Evolutionary conservation across 78 protist species (phyloP), one percentile per base, ranked within the genome.

Genomic region (Dictyostelium capitatum): DNA sequence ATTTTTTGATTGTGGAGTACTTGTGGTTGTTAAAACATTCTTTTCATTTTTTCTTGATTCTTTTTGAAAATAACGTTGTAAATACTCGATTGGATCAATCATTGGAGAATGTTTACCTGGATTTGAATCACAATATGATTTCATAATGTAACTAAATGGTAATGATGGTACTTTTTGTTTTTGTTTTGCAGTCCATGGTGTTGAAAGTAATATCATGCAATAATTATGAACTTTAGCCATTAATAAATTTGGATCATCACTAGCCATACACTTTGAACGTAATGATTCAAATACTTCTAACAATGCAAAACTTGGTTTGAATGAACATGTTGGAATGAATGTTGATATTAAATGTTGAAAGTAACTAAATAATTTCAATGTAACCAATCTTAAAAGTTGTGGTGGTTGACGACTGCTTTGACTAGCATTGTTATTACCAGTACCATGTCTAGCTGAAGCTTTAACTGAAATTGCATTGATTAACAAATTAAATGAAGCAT

Each of bases 281-380:
- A 84, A n/a, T 1, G 92, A 37, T 1, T n/a, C 43, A 6, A 84
- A 57, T 12, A 74, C 56, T 12, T 84, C 75, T 9, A 84, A 37
- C 20, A 84, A n/a, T 14, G 82, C 9, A 5, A 74, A 30, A 17
- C 59, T 73, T 54, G 92, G 65, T 57, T 84, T 72, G 47, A 84
- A 74, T 25, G 43, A 37, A 37, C 2, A 3, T 1, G 43, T 37
- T 37, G 43, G 43, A 37, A 37, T 37, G 43, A 37, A 37, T 37
- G 2, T 37, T 37, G 43, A 37, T 3, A 37, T 37, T 37, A 37
- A 37, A 37, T 37, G 43, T 37, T 37, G 43, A 37, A 37, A 37
- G 2, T 37, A 37, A 37, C 2, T 37, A 37, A 37, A 37, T 37
- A 37, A 37, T 37, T 37, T 37, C 2, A 37, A 37, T 37, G 43